These are phyloP conservation scores for Taiozyma sp. DNA, from an alignment of 1,139 yeast species.

Conservation along the genomic window DNA sequence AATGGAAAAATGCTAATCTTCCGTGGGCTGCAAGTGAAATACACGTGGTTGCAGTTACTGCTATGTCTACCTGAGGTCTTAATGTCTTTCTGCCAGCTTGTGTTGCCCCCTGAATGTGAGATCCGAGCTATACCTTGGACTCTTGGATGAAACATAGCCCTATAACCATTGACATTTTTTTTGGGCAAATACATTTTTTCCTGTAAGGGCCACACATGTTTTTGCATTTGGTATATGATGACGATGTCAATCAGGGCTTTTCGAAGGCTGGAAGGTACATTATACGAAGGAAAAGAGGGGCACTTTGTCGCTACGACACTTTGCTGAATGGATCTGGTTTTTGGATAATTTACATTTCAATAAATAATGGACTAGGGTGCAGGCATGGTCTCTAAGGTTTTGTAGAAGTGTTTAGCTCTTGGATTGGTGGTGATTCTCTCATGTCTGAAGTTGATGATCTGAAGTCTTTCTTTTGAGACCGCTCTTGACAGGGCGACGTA, in stretches of 20 bases:
- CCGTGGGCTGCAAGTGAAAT: too few species aligned
- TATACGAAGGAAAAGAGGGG: too few species aligned
- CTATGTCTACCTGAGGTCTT: too few species aligned
- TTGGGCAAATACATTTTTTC: background rate
- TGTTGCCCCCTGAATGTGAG: background rate
- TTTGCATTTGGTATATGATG: background rate
- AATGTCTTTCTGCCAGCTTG: background rate
- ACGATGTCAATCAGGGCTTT: background rate
- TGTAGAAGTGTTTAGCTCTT: constrained; percentile 65
- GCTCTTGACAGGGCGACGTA: constrained; percentile 93
- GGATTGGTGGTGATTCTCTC: constrained; percentile 58
- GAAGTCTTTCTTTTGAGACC: constrained; percentile 65
- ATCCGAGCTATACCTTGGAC: background rate
- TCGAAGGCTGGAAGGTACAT: background rate
- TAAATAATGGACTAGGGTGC: background rate
- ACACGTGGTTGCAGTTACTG: too few species aligned
- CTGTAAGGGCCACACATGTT: background rate
- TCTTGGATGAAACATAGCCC: background rate
- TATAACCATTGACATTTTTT: background rate
- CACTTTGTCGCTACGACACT: background rate
- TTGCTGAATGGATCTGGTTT: background rate
- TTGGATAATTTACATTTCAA: background rate
- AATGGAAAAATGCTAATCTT: too few species aligned
- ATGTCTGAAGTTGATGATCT: constrained; percentile 67
- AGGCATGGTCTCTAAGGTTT: constrained; percentile 28